These are phyloP conservation scores for Elsinoe australis DNA, from an alignment of 2,329 filamentous ascomycete genomes.

Conservation along the genomic window DNA sequence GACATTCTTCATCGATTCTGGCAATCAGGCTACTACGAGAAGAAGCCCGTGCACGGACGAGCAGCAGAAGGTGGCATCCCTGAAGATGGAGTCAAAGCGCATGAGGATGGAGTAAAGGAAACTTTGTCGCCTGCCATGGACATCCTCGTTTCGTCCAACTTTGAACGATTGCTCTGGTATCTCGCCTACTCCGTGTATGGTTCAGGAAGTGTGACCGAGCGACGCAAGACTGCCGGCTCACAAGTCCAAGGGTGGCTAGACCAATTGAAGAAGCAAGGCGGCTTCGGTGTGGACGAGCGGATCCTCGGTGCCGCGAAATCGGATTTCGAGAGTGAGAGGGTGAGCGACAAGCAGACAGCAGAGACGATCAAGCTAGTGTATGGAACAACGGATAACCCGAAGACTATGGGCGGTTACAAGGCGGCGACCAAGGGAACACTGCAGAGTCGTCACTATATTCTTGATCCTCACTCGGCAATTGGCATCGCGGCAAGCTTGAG, in stretches of 20 bases:
- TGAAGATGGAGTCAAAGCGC: conserved; percentile 53
- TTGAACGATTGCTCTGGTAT: conserved; percentile 93
- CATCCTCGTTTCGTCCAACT: conserved; percentile 92
- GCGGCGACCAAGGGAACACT: conserved; percentile 31
- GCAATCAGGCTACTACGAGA: conserved; percentile 83
- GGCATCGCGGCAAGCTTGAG: conserved; percentile 70
- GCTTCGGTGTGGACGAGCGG: conserved; percentile 70
- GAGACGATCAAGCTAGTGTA: conserved; percentile 42
- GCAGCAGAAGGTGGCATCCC: conserved; percentile 50
- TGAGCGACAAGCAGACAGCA: conserved; percentile 47
- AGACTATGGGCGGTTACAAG: conserved; percentile 36
- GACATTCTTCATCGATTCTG: conserved; percentile 95
- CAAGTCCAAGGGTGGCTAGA: conserved; percentile 72
- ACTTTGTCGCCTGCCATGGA: conserved; percentile 96
- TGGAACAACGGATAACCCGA: conserved; percentile 27
- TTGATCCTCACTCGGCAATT: conserved; percentile 89
- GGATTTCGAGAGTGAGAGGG: conserved; percentile 73
- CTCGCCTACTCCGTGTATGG: conserved; percentile 64
- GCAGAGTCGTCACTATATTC: conserved; percentile 56
- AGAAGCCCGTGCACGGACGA: conserved; percentile 57
- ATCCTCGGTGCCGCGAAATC: conserved; percentile 63
- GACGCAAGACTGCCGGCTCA: conserved; percentile 53
- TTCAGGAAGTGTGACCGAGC: conserved; percentile 36
- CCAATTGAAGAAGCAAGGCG: conserved; percentile 70
- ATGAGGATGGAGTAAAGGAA: conserved; percentile 71